These are phyloP conservation scores for Debaryomyces tyrocola DNA, from an alignment of 805 yeast species.

Conservation along the genomic window DNA sequence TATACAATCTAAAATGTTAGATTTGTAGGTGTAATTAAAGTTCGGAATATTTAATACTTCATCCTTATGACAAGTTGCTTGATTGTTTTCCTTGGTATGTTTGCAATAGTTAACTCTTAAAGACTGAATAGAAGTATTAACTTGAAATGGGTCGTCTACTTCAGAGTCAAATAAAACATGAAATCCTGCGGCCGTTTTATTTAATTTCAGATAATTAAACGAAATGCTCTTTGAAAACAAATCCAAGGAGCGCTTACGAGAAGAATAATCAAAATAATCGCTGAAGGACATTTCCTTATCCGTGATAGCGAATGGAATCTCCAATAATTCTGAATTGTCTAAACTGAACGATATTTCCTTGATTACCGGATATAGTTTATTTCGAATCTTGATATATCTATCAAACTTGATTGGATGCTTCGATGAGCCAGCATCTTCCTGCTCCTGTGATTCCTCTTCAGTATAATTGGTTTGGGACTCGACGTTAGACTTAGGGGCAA, in stretches of 20 bases:
- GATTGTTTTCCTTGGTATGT: constrained; percentile 2
- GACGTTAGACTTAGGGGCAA: no score
- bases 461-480: not conserved
- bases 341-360: constrained; percentile 26
- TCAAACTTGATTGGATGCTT: constrained; percentile 4
- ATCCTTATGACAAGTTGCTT: constrained; percentile 12
- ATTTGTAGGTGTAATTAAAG: constrained; percentile 31
- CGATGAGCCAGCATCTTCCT: not conserved
- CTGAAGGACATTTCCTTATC: constrained; percentile 18
- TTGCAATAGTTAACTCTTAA: constrained; percentile 24
- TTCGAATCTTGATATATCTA: constrained; percentile 13
- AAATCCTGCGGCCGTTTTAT: constrained; percentile 35
- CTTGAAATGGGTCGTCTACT: constrained; percentile 33
- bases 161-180: constrained; percentile 34
- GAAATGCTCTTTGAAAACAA: constrained; percentile 23
- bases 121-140: constrained; percentile 32
- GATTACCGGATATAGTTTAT: constrained; percentile 20
- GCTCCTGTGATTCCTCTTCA: not conserved
- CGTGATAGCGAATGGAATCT: constrained; percentile 32
- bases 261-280: constrained; percentile 17
- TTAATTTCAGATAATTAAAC: constrained; percentile 22
- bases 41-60: constrained; percentile 38
- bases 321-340: constrained; percentile 24
- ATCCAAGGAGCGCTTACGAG: constrained; percentile 23
- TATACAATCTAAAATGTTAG: constrained; percentile 34